Conservation (phyloP, 2,329 filamentous ascomycete genomes). For the Torrubiella hemipterigena region DNA sequence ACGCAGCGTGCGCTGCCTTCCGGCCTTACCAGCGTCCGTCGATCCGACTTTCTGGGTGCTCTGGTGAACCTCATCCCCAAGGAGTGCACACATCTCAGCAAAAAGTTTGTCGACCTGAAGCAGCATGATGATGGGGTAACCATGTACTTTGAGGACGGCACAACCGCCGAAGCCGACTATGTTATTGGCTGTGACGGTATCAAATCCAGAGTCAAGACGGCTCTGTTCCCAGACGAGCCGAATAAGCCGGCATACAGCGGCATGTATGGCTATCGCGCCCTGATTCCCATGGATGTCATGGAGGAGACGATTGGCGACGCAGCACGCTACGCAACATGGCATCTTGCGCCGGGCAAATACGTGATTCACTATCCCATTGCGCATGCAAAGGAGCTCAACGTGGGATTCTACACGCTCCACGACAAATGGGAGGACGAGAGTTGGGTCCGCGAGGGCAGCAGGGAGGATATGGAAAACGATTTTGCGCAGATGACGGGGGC, state of each 20-base stretch:
- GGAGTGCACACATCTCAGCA: slow-evolving; percentile 6
- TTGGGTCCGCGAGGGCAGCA: background rate
- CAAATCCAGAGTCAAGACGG: slow-evolving; percentile 5
- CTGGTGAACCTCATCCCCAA: slow-evolving; percentile 6
- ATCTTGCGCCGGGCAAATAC: slow-evolving; percentile 5
- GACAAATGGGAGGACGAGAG: background rate
- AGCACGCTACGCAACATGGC: slow-evolving; percentile 5
- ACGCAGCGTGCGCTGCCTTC: slow-evolving; percentile 6
- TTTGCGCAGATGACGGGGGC: background rate
- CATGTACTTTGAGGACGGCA: slow-evolving; percentile 8
- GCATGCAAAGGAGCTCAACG: slow-evolving; percentile 5
- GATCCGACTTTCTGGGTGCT: slow-evolving; percentile 8
- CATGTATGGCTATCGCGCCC: slow-evolving; percentile 8
- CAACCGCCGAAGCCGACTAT: slow-evolving; percentile 7
- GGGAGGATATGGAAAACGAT: background rate
- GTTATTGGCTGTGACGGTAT: slow-evolving; percentile 15
- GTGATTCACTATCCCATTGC: slow-evolving; percentile 6
- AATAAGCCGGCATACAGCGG: slow-evolving; percentile 7
- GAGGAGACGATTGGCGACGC: slow-evolving; percentile 5
- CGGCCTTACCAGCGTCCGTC: slow-evolving; percentile 6
- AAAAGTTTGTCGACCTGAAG: slow-evolving; percentile 5
- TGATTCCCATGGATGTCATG: slow-evolving; percentile 7
- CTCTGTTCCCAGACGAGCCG: slow-evolving; percentile 2
- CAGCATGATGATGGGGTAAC: slow-evolving; percentile 1
- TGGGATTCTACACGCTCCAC: slow-evolving; percentile 2